Evolutionary conservation across 2,329 filamentous ascomycete species (phyloP).

Genomic region (Fragosphaeria purpurea): DNA sequence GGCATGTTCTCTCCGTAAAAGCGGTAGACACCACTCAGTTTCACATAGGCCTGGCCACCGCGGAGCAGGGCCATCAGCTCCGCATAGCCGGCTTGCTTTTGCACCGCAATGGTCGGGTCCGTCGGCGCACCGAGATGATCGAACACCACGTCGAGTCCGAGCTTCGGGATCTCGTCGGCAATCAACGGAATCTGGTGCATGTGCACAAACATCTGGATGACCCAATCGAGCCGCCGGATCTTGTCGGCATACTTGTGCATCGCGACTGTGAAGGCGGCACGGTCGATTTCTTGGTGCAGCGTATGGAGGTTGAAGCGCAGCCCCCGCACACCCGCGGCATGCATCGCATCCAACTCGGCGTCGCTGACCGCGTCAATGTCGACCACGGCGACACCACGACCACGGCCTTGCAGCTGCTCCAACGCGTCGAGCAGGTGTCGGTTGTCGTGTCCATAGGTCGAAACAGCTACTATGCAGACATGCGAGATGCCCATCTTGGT

Average conservation of each 20-base stretch:
- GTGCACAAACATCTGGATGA: conserved; percentile 1
- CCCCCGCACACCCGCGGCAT: conserved; percentile 1
- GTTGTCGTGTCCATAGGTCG: conserved; percentile 1
- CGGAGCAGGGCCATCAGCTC: conserved; percentile 1
- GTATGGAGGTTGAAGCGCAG: conserved; percentile 3
- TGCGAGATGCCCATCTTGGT: conserved; percentile 1
- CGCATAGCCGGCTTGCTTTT: conserved; percentile 1
- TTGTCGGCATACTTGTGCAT: conserved; percentile 2
- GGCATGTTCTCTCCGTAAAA: conserved; percentile 2
- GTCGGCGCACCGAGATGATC: conserved; percentile 2
- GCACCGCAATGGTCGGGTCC: background rate
- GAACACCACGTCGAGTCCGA: conserved; percentile 1
- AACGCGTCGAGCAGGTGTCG: conserved; percentile 2
- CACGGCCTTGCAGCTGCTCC: background rate
- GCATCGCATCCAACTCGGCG: conserved; percentile 2
- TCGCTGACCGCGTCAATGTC: conserved; percentile 1
- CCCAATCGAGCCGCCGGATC: conserved; percentile 2
- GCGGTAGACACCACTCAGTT: conserved; percentile 1
- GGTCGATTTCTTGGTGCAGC: conserved; percentile 1
- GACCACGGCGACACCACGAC: conserved; percentile 1
- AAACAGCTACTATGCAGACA: conserved; percentile 2
- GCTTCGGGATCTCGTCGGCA: conserved; percentile 1
- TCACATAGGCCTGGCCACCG: background rate
- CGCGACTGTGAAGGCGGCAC: background rate
- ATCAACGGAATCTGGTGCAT: conserved; percentile 2